phyloP scores from a whole-genome alignment of 2,329 filamentous ascomycete genomes.

The Cladophialophora yegresii region DNA sequence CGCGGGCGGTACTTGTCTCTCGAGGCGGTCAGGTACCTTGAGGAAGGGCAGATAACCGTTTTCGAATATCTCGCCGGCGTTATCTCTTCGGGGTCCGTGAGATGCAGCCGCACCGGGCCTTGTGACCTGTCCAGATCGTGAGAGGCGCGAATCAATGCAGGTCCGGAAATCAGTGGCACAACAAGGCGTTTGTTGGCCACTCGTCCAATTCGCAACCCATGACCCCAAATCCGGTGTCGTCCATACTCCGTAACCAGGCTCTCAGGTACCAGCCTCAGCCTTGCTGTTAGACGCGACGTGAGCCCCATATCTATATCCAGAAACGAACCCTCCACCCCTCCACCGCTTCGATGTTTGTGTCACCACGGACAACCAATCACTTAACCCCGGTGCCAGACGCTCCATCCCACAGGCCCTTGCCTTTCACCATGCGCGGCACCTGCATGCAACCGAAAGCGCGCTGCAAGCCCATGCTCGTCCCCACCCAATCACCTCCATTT shows the following conservation, averaged over 20 bases:
- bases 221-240: not conserved
- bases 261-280: not conserved
- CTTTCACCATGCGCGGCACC: conserved; percentile 16
- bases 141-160: not conserved
- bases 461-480: not conserved
- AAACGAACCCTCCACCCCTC: not conserved
- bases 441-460: conserved; percentile 4
- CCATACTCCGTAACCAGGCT: not conserved
- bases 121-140: conserved; percentile 6
- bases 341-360: not conserved
- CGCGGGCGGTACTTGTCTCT: not conserved
- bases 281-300: not conserved
- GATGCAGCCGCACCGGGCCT: not conserved
- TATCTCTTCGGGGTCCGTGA: conserved; percentile 9
- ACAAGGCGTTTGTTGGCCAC: not conserved
- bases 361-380: not conserved
- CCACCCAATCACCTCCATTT: conserved; percentile 5
- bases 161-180: conserved; percentile 5
- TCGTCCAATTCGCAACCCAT: not conserved
- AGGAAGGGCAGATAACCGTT: not conserved
- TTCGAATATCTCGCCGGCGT: conserved; percentile 1
- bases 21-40: not conserved
- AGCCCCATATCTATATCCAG: conserved; percentile 8
- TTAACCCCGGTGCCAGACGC: not conserved
- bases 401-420: not conserved